Percentiles rank a stretch among this genome's conserved stretches.
Evolutionary conservation across 148 eudicot species (phyloP).

Genomic region (Camellia lanceoleosa): DNA sequence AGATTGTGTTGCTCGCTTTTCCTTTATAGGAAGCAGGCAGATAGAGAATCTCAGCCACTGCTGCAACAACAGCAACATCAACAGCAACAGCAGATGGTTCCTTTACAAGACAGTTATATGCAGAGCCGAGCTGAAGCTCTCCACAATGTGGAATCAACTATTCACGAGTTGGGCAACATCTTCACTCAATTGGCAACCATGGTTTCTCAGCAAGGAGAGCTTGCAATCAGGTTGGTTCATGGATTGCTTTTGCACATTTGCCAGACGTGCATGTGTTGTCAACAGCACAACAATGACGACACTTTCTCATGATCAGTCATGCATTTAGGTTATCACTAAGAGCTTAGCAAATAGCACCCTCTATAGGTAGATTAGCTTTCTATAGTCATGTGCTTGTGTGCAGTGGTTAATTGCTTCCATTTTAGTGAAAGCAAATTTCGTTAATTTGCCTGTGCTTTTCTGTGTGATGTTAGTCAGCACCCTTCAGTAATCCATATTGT

Average conservation of each 20-base stretch:
- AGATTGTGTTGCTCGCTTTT: background rate
- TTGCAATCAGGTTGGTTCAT: constrained; percentile 58
- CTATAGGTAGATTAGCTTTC: background rate
- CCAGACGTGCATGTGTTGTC: background rate
- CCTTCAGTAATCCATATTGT: background rate
- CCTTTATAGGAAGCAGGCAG: constrained; percentile 39
- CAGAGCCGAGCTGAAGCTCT: constrained; percentile 84
- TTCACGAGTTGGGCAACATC: constrained; percentile 63
- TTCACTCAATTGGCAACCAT: constrained; percentile 66
- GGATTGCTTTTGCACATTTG: too few relatives aligned
- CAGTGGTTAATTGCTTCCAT: too few relatives aligned
- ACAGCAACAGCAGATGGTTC: constrained; percentile 60
- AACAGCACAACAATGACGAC: background rate
- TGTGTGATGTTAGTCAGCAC: background rate
- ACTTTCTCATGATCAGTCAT: too few relatives aligned
- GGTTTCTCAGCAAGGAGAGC: constrained; percentile 77
- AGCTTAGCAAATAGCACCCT: background rate
- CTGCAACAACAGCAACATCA: constrained; percentile 44
- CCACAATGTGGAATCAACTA: constrained; percentile 71
- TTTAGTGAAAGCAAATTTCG: too few relatives aligned
- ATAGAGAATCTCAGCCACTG: constrained; percentile 56
- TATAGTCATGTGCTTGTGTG: background rate
- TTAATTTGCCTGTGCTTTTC: background rate
- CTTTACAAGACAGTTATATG: constrained; percentile 67
- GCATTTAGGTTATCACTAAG: background rate